Conservation (phyloP, 2,329 filamentous ascomycete species). For the Coccinonectria pachysandricola region DNA sequence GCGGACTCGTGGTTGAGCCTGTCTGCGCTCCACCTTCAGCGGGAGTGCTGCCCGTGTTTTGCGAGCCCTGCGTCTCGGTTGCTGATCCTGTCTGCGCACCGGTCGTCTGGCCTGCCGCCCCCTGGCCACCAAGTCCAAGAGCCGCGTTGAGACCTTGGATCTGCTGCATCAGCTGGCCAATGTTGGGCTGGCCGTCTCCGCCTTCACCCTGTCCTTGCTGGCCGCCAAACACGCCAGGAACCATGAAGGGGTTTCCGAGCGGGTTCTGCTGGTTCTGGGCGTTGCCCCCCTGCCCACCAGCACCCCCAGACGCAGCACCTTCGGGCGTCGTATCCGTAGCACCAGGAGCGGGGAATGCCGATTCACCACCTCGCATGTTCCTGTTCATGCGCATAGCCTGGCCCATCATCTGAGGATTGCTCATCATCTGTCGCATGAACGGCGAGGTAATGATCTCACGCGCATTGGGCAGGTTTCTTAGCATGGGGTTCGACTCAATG, state of each 20-base stretch:
- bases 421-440: constrained; percentile 84
- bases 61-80: constrained; percentile 16
- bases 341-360: constrained; percentile 78
- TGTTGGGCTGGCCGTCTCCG: constrained; percentile 7
- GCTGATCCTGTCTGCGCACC: constrained; percentile 19
- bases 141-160: constrained; percentile 19
- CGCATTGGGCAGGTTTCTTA: constrained; percentile 62
- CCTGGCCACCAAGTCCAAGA: constrained; percentile 12
- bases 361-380: constrained; percentile 47
- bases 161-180: constrained; percentile 17
- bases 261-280: constrained; percentile 28
- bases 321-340: constrained; percentile 77
- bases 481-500: constrained; percentile 81
- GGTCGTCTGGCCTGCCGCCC: constrained; percentile 16
- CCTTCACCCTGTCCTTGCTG: constrained; percentile 9
- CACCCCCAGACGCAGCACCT: constrained; percentile 21
- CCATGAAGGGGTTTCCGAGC: constrained; percentile 28
- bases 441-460: constrained; percentile 82
- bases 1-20: constrained; percentile 21
- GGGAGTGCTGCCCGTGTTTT: constrained; percentile 15
- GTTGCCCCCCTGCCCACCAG: constrained; percentile 21
- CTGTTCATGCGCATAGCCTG: constrained; percentile 76
- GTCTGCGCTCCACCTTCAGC: constrained; percentile 13
- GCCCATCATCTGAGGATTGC: constrained; percentile 74
- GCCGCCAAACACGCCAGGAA: constrained; percentile 15